Conservation (phyloP, 768 basidiomycete genomes). For the Clitopilus passeckerianus region DNA sequence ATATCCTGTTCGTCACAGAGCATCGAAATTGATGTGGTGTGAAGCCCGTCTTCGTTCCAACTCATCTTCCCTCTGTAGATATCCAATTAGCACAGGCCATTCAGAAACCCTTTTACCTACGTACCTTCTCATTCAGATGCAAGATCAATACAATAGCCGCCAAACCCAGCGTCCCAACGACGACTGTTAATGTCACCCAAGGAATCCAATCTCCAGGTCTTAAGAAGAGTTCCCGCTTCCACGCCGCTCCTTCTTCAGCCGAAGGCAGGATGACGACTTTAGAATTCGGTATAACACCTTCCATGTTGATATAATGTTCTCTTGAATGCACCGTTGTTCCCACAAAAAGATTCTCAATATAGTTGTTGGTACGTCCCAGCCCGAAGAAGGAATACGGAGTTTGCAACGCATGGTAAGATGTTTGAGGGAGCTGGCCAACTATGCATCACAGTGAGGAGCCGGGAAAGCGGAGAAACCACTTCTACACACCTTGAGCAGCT, state of each 20-base stretch:
- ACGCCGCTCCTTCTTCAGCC: conserved; percentile 46
- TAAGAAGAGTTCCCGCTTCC: conserved; percentile 88
- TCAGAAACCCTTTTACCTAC: too few relatives aligned
- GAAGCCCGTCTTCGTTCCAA: conserved; percentile 79
- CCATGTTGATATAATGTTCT: conserved; percentile 85
- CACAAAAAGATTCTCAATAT: conserved; percentile 97
- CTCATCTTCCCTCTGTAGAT: conserved; percentile 83
- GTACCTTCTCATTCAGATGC: conserved; percentile 89
- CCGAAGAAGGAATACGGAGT: conserved; percentile 96
- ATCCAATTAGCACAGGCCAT: neutral
- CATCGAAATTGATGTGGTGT: conserved; percentile 98
- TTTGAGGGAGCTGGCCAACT: conserved; percentile 93
- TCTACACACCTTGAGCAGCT: conserved; percentile 74
- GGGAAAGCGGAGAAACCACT: neutral
- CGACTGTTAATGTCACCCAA: conserved; percentile 88
- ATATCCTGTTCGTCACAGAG: conserved; percentile 46
- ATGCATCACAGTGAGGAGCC: neutral
- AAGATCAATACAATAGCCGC: conserved; percentile 81
- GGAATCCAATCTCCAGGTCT: conserved; percentile 97
- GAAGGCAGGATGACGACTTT: conserved; percentile 92
- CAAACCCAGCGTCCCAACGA: conserved; percentile 67
- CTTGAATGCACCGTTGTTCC: conserved; percentile 76
- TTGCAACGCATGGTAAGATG: conserved; percentile 84
- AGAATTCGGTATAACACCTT: conserved; percentile 96
- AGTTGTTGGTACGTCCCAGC: conserved; percentile 96